Base-by-base conservation (phyloP, 2,329 filamentous ascomycete genomes). In the Ramularia endophylla region DNA sequence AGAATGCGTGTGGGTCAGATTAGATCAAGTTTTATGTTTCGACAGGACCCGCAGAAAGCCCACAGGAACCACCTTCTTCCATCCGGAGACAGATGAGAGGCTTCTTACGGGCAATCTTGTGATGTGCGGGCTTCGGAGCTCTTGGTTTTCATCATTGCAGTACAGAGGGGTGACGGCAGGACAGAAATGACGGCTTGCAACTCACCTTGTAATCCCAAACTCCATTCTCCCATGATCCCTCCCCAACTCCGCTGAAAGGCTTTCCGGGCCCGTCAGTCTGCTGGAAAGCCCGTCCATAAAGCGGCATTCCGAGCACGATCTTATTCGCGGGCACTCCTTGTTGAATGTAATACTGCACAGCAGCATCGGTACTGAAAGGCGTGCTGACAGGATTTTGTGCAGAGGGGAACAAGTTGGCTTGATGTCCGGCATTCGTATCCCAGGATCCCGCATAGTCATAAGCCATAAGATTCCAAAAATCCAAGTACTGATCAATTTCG, bases 281-380 rank as follows among this genome's bases (percentile, higher is more conserved):
- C 53, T 80, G 73, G 61, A 95, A 97, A 0, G 86, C 80, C 27
- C 88, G 84, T 1, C 90, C 90, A 60, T 95, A 97, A 9, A 97
- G 70, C 2, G 90, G 89, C 84, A 95, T 90, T 2, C 90, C 89
- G 11, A 95, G 64, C 3, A 95, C 85, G 40, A 97, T 78, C 66
- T 95, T 95, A 46, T 71, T 59, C 0, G 80, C 60, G 0, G 73
- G 58, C 0, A 95, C 80, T 5, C 69, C 68, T 3, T 74, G 73
- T 1, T 66, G 59, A 12, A 76, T 69, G 67, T 95, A 97, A 53
- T 79, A 73, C 9, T 79, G 68, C 5, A 97, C 68, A 0, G 89
- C 88, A 1, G 73, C 69, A 3, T 77, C 70, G 2, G 84, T 86
- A 65, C 77, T 87, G 68, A 89, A 95, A 0, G 88, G 88, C 0